Conservation (phyloP, 1,139 yeast species). For the Meyerozyma elateridarum region DNA sequence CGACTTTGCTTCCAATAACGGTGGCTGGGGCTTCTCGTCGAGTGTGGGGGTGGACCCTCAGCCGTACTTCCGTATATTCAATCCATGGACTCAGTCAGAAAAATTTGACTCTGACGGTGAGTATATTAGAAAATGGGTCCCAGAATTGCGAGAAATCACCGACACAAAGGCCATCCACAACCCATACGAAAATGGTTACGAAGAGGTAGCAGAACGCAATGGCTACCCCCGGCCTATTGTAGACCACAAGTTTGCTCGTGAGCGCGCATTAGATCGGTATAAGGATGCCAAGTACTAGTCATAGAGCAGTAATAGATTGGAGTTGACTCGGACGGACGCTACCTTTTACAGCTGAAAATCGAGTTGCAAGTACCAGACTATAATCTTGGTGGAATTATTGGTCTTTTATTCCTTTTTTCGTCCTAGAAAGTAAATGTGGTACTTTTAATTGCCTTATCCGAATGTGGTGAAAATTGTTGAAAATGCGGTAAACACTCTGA, state of each 20-base stretch:
- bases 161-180: slow-evolving; percentile 29
- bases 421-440: too few species aligned
- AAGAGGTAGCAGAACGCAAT: slow-evolving; percentile 16
- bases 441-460: too few species aligned
- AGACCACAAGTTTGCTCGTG: slow-evolving; percentile 31
- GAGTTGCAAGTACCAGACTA: too few species aligned
- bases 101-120: slow-evolving; percentile 44
- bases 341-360: too few species aligned
- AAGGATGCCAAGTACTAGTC: slow-evolving; percentile 28
- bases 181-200: slow-evolving; percentile 26
- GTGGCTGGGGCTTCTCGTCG: slow-evolving; percentile 56
- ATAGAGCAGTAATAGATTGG: neutral
- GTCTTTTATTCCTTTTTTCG: too few species aligned
- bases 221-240: slow-evolving; percentile 42
- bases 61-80: slow-evolving; percentile 53
- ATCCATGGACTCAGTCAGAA: slow-evolving; percentile 48
- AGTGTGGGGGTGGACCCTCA: slow-evolving; percentile 51
- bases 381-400: too few species aligned
- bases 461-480: too few species aligned
- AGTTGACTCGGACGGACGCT: neutral
- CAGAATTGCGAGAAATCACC: slow-evolving; percentile 34
- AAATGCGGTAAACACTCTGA: too few species aligned
- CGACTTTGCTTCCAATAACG: slow-evolving; percentile 51
- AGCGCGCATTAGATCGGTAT: slow-evolving; percentile 34
- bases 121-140: slow-evolving; percentile 47